Evolutionary conservation across 257 asterid species (phyloP).

Genomic region (Perilla frutescens): DNA sequence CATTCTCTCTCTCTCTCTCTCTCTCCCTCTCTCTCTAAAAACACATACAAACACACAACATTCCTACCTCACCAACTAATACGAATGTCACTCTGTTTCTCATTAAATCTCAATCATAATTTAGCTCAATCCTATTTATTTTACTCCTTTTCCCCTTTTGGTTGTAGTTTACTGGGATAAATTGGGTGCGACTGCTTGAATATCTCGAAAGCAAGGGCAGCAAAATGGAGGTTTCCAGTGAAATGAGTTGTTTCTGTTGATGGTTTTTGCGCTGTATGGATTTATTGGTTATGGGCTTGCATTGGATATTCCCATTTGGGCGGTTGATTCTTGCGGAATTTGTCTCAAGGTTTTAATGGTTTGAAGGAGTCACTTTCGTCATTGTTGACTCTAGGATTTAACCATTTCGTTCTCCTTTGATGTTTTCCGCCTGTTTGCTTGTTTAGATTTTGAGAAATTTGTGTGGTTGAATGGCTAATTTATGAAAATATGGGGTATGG

Average conservation of each 20-base stretch:
- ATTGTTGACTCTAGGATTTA: conserved; percentile 26
- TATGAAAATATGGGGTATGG: conserved; percentile 13
- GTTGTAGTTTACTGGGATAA: conserved; percentile 34
- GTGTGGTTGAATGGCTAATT: conserved; percentile 5
- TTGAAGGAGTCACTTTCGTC: conserved; percentile 19
- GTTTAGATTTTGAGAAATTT: conserved; percentile 11
- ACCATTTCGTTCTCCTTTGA: not conserved
- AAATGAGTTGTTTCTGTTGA: conserved; percentile 27
- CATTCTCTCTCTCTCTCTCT: not conserved
- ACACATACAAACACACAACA: not conserved
- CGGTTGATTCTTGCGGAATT: conserved; percentile 3
- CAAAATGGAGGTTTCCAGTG: conserved; percentile 19
- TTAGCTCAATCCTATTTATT: conserved; percentile 17
- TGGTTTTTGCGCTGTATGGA: conserved; percentile 28
- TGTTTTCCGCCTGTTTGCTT: conserved; percentile 23
- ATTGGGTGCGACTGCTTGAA: conserved; percentile 13
- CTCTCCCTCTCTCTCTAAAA: conserved; percentile 14
- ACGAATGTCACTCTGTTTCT: conserved; percentile 5
- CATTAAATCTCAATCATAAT: conserved; percentile 10
- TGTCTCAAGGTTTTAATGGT: not conserved
- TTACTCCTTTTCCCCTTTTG: conserved; percentile 2
- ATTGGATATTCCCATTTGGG: conserved; percentile 11
- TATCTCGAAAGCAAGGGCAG: not conserved
- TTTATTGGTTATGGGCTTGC: conserved; percentile 27
- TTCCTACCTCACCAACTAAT: conserved; percentile 30